Percentiles rank a stretch among this genome's conserved stretches.
Conservation (phyloP, 2,329 filamentous ascomycete species). For the Coniochaeta sp. region DNA sequence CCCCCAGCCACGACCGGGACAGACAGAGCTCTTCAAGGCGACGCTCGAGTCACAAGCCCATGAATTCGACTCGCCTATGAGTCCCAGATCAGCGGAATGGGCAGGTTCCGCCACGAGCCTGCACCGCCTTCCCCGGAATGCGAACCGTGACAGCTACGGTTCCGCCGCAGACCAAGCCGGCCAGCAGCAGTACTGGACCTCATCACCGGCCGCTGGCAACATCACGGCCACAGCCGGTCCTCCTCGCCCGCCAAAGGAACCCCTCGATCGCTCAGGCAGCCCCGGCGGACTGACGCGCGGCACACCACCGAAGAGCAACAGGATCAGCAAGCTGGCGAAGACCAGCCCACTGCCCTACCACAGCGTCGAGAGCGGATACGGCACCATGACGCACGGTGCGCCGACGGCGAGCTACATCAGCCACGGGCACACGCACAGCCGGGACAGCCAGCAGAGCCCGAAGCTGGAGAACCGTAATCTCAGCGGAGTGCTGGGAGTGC, state of each 20-base stretch:
- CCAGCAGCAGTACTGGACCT: constrained; percentile 38
- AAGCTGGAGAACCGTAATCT: constrained; percentile 51
- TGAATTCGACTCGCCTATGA: constrained; percentile 55
- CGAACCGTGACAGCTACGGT: constrained; percentile 40
- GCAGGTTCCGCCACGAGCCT: constrained; percentile 54
- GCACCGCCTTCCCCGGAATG: constrained; percentile 39
- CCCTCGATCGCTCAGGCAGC: constrained; percentile 34
- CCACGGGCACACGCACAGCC: constrained; percentile 8
- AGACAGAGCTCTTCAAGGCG: constrained; percentile 66
- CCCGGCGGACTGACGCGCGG: constrained; percentile 12
- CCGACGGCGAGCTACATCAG: constrained; percentile 37
- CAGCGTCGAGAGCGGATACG: constrained; percentile 47
- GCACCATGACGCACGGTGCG: constrained; percentile 30
- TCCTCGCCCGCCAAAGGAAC: constrained; percentile 57
- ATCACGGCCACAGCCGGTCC: constrained; percentile 29
- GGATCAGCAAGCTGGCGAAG: constrained; percentile 44
- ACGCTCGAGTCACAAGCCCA: constrained; percentile 67
- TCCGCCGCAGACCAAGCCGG: constrained; percentile 22
- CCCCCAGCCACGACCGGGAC: constrained; percentile 67
- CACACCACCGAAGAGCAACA: constrained; percentile 36
- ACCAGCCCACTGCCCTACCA: constrained; percentile 50
- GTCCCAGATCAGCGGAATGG: constrained; percentile 56
- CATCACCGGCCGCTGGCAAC: constrained; percentile 30
- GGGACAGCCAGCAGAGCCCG: constrained; percentile 33
- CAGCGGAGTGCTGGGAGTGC: constrained; percentile 43